Conservation (phyloP, 805 yeast genomes). For the Cyberlindnera misumaiensis region DNA sequence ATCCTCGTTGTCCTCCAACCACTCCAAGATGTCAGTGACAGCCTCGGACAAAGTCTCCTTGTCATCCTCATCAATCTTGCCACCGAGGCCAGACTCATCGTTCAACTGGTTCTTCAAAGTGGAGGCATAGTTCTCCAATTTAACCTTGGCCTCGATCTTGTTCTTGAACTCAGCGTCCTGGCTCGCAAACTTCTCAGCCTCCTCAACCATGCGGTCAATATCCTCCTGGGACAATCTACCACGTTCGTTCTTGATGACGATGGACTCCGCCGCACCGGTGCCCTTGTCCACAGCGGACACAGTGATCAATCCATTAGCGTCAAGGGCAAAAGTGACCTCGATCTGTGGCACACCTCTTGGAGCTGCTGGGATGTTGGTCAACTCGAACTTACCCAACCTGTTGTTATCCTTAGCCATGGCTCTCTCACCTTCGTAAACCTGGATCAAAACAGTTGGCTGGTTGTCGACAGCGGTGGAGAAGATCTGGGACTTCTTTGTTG, state of each 20-base stretch:
- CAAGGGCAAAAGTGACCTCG: slow-evolving; percentile 83
- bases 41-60: slow-evolving; percentile 86
- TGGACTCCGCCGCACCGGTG: slow-evolving; percentile 86
- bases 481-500: slow-evolving; percentile 91
- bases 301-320: slow-evolving; percentile 82
- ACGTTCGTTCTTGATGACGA: slow-evolving; percentile 88
- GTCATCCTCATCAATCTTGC: slow-evolving; percentile 83
- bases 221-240: slow-evolving; percentile 92
- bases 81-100: slow-evolving; percentile 55
- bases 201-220: slow-evolving; percentile 95
- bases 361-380: slow-evolving; percentile 82
- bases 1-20: slow-evolving; percentile 82
- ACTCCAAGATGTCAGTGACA: slow-evolving; percentile 75
- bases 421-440: slow-evolving; percentile 95
- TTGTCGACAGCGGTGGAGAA: slow-evolving; percentile 95
- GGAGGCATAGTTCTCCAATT: slow-evolving; percentile 83
- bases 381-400: slow-evolving; percentile 79
- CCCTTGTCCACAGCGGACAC: slow-evolving; percentile 89
- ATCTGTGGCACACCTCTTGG: slow-evolving; percentile 91
- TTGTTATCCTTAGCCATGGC: slow-evolving; percentile 92
- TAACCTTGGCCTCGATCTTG: slow-evolving; percentile 84
- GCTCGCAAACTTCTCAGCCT: slow-evolving; percentile 90
- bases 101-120: slow-evolving; percentile 65
- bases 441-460: slow-evolving; percentile 91
- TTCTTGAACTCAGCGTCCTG: slow-evolving; percentile 81